These are phyloP conservation scores for Dipodascopsis tothii DNA, from an alignment of 805 yeast genomes.

Conservation along the genomic window DNA sequence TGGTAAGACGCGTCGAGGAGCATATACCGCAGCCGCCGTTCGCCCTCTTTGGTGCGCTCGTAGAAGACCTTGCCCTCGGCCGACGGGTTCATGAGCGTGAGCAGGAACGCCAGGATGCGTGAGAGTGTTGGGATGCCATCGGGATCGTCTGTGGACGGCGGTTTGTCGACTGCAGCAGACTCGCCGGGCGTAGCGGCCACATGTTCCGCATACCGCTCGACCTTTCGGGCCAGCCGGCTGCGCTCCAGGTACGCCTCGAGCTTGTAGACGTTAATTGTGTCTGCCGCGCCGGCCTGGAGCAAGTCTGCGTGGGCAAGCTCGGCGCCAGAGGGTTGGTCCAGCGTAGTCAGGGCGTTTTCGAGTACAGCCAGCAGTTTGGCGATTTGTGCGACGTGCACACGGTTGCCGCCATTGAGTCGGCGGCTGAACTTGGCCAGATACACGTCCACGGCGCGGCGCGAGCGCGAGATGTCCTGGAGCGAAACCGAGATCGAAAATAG, in stretches of 20 bases:
- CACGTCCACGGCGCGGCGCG: slow-evolving; percentile 43
- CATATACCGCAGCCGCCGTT: slow-evolving; percentile 51
- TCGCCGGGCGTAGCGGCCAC: slow-evolving; percentile 9
- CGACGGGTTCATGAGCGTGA: slow-evolving; percentile 63
- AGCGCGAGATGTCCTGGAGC: slow-evolving; percentile 39
- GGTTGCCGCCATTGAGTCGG: slow-evolving; percentile 61
- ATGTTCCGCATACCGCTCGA: slow-evolving; percentile 58
- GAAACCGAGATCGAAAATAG: slow-evolving; percentile 59
- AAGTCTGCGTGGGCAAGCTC: slow-evolving; percentile 47
- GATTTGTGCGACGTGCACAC: slow-evolving; percentile 60
- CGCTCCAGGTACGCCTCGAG: slow-evolving; percentile 54
- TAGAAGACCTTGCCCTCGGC: slow-evolving; percentile 73
- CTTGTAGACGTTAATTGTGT: slow-evolving; percentile 60
- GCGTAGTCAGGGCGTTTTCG: slow-evolving; percentile 23
- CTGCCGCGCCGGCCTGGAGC: slow-evolving; percentile 55
- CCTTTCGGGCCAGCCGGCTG: slow-evolving; percentile 75
- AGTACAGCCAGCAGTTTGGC: slow-evolving; percentile 49
- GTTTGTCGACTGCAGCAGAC: slow-evolving; percentile 12
- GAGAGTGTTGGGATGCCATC: slow-evolving; percentile 49
- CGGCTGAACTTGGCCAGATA: slow-evolving; percentile 57
- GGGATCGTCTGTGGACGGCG: slow-evolving; percentile 3
- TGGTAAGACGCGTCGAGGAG: slow-evolving; percentile 69
- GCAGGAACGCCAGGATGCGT: slow-evolving; percentile 56
- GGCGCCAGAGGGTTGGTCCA: slow-evolving; percentile 38
- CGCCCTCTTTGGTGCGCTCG: slow-evolving; percentile 34